Base-by-base conservation (phyloP, 2,329 filamentous ascomycete species). In the Talaromyces sp. region DNA sequence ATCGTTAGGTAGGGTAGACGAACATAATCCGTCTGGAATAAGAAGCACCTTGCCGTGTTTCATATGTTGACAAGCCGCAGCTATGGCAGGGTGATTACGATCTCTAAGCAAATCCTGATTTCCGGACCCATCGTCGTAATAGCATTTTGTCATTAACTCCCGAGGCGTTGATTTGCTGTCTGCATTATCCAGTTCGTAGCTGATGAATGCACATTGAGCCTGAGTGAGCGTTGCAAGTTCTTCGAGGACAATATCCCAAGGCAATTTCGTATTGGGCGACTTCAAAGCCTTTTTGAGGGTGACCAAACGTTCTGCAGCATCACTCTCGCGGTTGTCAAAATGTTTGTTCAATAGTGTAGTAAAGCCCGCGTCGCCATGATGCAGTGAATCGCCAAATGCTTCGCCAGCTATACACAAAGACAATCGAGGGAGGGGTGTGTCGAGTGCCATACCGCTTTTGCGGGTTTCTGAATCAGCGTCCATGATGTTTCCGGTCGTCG, bases 31-130 rank as follows among this genome's bases (percentile, higher is more conserved):
- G 57, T 88, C 82, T 0, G 86, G 84, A 21, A 89, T 83, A 58
- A 89, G 72, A 67, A 88, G 86, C 53, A 88, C 83, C 69, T 88
- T 87, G 73, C 88, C 85, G 67, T 89, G 83, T 63, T 82, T 84
- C 86, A 89, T 88, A 67, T 87, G 81, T 36, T 81, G 81, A 69
- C 86, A 86, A 4, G 86, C 85, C 62, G 84, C 84, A 22, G 79
- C 83, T 63, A 85, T 86, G 37, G 84, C 81, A 64, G 84, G 80
- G 70, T 86, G 87, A 62, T 84, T 83, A 72, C 83, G 82, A 64
- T 87, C 81, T 61, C 80, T 80, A 63, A 84, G 75, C 53, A 84
- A 77, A 22, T 79, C 75, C 61, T 79, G 77, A 53, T 73, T 75
- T 56, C 78, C 78, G 52, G 77, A 75, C 28, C 82, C 84, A 64